Base-by-base conservation (phyloP, 768 basidiomycete species). In the Crucibulum laeve region DNA sequence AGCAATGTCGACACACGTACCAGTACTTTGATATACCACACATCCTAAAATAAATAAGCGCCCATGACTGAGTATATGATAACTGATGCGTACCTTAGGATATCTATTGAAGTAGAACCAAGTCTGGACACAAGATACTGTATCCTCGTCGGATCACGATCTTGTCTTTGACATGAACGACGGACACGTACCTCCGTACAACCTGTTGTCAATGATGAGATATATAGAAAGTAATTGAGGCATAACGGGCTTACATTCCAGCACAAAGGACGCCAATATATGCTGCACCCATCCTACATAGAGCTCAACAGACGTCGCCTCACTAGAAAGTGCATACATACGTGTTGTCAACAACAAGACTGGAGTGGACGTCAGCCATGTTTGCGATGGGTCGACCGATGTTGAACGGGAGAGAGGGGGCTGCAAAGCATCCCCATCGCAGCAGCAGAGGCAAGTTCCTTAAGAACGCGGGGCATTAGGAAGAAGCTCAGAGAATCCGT, bases 71-170 rank as follows among this genome's bases (percentile, higher is more conserved):
- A n/a, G n/a, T n/a, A n/a, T n/a, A n/a, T n/a, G n/a, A n/a, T n/a
- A n/a, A n/a, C n/a, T n/a, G n/a, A 25, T 13, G 41, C 61, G 24
- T 48, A 66, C 73, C 52, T 67, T 65, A 6, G 51, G 54, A 44
- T 77, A 79, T 42, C 70, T 67, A 44, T 66, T 59, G 53, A 73
- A 80, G 46, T 78, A 80, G 53, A 73, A 78, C 68, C 71, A 74
- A 0, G 77, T 71, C 53, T 80, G 77, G 23, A 76, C 69, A 49
- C 73, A 77, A 2, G 78, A 76, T 6, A 80, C 78, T 80, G 42
- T 17, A 24, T 23, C 23, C 28, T 6, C 14, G 45, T 17, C 45
- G 40, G 38, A 37, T 40, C 43, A n/a, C 30, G 40, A 5, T 43
- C 36, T n/a, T 22, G 5, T 19, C 5, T n/a, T 13, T 4, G 39